Evolutionary conservation across 2,329 filamentous ascomycete genomes (phyloP), one percentile per base, ranked within the genome.

Genomic region (Aspergillus floridensis): DNA sequence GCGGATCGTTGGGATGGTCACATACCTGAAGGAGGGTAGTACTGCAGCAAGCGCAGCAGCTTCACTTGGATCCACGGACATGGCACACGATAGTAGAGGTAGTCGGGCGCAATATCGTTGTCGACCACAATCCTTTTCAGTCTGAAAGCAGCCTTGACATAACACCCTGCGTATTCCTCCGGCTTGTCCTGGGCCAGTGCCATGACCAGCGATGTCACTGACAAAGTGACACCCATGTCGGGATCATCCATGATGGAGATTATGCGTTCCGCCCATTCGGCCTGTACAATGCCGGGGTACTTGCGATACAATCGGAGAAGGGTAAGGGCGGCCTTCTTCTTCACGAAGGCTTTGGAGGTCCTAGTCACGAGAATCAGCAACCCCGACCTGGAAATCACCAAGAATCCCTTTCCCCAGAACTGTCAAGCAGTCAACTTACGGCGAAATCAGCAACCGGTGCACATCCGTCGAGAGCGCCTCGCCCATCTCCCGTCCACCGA

Each of bases 61-160:
- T 99, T 99, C 70, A 98, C 90, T 77, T 98, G 93, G 59, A 99
- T 88, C 95, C 95, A 99, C 2, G 95, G 95, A 72, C 95, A 99
- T 1, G 95, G 95, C n/a, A 99, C 95, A 72, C 97, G 97, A 82
- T 99, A 99, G 80, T 99, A 99, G 26, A 97, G 85, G 73, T 99
- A 99, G 73, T 98, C 95, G 58, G 87, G 85, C 0, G 91, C 86
- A 70, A 91, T 95, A 68, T 99, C 93, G 64, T 89, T 89, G 67
- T 98, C 93, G 26, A 98, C 88, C 16, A 97, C 83, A 66, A 98
- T 90, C 65, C 91, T 88, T 80, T 96, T 96, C 68, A 99, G 77
- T 58, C 92, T 84, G 62, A 91, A 90, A 0, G 93, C 93, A 32
- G 93, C 93, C 78, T 98, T 99, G 64, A 92, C 88, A 73, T 97